phyloP scores from a whole-genome alignment of 176 grass and related monocot species.

The Elymus sibiricus region DNA sequence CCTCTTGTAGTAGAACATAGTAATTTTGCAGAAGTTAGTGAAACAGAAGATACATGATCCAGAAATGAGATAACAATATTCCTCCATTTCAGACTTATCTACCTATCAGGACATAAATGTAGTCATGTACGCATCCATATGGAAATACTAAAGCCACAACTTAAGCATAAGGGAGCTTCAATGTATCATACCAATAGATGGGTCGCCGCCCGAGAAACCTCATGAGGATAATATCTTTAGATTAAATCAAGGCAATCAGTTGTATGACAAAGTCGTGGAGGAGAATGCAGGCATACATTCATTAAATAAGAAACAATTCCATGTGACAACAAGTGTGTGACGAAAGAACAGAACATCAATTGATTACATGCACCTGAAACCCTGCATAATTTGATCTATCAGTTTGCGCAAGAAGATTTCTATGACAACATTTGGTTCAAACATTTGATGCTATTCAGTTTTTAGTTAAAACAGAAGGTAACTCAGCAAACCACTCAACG shows the following conservation, averaged over 20 bases:
- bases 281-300: background rate
- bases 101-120: background rate
- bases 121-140: background rate
- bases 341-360: conserved; percentile 7
- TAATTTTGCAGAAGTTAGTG: background rate
- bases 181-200: conserved; percentile 68
- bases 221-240: conserved; percentile 89
- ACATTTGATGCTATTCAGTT: background rate
- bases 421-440: conserved; percentile 6
- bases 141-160: conserved; percentile 9
- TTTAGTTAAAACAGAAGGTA: background rate
- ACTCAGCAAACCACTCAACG: background rate
- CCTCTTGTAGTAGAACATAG: conserved; percentile 2
- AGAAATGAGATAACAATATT: background rate
- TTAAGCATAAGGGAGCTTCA: background rate
- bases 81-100: background rate
- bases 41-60: background rate
- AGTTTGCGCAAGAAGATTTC: conserved; percentile 6
- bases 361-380: background rate
- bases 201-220: conserved; percentile 72
- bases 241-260: conserved; percentile 56
- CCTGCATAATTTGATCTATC: background rate
- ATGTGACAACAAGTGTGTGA: background rate
- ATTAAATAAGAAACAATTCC: background rate
- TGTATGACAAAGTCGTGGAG: background rate